Evolutionary conservation across 345 rosid genomes (phyloP), one percentile per base, ranked within the genome.

Genomic region (Camelina laxa): DNA sequence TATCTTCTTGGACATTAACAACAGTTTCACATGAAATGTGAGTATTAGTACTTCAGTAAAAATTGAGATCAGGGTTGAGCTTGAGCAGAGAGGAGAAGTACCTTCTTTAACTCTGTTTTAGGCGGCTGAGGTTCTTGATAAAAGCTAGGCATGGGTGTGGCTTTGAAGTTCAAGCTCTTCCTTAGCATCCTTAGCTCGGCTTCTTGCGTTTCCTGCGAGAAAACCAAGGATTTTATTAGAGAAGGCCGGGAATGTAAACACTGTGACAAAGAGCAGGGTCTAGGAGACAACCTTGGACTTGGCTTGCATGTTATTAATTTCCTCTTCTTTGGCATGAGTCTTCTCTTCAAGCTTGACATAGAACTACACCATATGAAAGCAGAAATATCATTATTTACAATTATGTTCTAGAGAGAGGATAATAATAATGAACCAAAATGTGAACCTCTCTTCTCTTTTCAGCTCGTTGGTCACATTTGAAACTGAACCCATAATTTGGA

Each of bases 81-180:
- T 16, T 42, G 79, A 35, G 62, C 57, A 76, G 50, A 51, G 42
- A 36, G 72, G 21, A 65, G 20, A 58, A 55, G 70, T 80, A 85
- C 99, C 97, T 96, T 96, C 82, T 92, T 92, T 68, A 96, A 81
- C 85, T 92, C 97, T 39, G 78, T 67, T 84, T 88, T 92, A 38
- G 93, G 85, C 20, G 98, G 95, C 54, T 87, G 72, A 80, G 99
- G 99, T 78, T 91, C 99, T 83, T 88, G 98, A 78, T 96, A 96
- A 87, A 96, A 96, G 79, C 79, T 88, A 13, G 99, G 98, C 98
- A 96, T 89, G 8, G 99, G 99, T 42, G 97, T 92, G 59, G 99
- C 99, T 81, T 91, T 96, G 81, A 96, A 96, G 79, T 75, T 83
- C 87, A 96, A 84, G 81, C 91, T 92, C 83, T 92, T 96, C 83